Evolutionary conservation across 2,329 filamentous ascomycete species (phyloP), one percentile per base, ranked within the genome.

Genomic region (Lecanicillium sp.): DNA sequence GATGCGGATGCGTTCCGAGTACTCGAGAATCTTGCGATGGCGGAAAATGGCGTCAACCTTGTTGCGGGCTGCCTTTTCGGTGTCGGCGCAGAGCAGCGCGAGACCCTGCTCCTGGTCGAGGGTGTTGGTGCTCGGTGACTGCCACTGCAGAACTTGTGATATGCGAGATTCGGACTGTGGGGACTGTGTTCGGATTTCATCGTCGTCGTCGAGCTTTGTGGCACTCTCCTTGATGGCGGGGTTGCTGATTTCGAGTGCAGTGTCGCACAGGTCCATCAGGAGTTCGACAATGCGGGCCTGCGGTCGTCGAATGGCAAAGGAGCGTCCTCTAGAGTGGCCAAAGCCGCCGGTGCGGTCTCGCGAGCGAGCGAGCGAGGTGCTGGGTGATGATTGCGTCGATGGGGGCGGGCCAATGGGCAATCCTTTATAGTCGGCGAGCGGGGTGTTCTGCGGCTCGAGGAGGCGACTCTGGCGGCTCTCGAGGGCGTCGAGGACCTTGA

Each of bases 111-210:
- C 91, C 62, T 96, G 90, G 53, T 98, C 93, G 14, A 95, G 69
- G 0, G 90, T 93, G 59, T 91, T 91, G 42, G 85, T 86, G 58
- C 88, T 90, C 1, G 93, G 93, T 5, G 91, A 95, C 60, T 95
- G 90, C 93, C 94, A 98, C 63, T 96, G 90, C 56, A 94, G 66
- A 5, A 98, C 90, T 65, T 98, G 93, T 2, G 87, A 87, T 57
- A 97, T 94, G 26, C 91, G 84, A 36, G 88, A 93, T 63, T 98
- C 93, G 0, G 94, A 98, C 61, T 96, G 88, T 0, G 93, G 93
- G 4, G 93, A 98, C 62, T 96, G 87, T 0, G 91, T 95, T 39
- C 91, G 83, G 53, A 97, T 83, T 53, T 95, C 90, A n/a, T n/a
- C 45, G 41, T 86, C 84, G 7, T 79, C 75, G 39, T 75, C 65